Base-by-base conservation (phyloP, 805 yeast genomes). In the Candida bentonensis region DNA sequence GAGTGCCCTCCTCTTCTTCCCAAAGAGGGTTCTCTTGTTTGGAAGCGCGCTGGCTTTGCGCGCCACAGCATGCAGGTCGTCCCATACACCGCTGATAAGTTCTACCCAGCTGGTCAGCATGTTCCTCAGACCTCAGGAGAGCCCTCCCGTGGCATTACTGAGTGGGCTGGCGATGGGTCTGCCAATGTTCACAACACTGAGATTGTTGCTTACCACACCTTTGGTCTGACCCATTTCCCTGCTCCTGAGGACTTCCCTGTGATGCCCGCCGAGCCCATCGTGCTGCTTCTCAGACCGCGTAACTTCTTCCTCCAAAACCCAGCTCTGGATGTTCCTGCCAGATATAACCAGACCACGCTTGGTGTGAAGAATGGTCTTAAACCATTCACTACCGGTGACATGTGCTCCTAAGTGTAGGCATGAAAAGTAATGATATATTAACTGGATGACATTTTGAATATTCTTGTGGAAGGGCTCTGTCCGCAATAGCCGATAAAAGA, bases 181-280 rank as follows among this genome's bases (percentile, higher is more conserved):
- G 63, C 51, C 3, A 42, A 40, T 11, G 48, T 58, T 39, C 53
- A 59, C 43, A 72, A 81, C 66, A 78, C 84, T 33, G 92, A 83
- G 59, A 72, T 82, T 48, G 72, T 82, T 44, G 65, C 79, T 55
- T 83, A 77, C 78, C 88, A 82, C 63, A 82, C 89, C 23, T 82
- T 83, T 56, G 92, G 92, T 56, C 75, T 82, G 52, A 78, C 89
- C 26, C 94, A 82, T 61, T 79, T 82, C 74, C 94, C 94, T 47
- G 79, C 88, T 13, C 89, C 92, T 47, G 92, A 82, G 67, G 94
- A 82, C 63, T 82, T 82, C 79, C 92, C 92, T 46, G 74, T 82
- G 51, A 82, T 82, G 92, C 92, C 92, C 41, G 81, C 86, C 42
- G 94, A 82, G 65, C 82, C 85, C 56, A 78, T 82, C 55, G 75